A percentile compares a stretch with the other conserved stretches of the same genome.
Conservation (phyloP, 805 yeast genomes). For the Candida boleticola region DNA sequence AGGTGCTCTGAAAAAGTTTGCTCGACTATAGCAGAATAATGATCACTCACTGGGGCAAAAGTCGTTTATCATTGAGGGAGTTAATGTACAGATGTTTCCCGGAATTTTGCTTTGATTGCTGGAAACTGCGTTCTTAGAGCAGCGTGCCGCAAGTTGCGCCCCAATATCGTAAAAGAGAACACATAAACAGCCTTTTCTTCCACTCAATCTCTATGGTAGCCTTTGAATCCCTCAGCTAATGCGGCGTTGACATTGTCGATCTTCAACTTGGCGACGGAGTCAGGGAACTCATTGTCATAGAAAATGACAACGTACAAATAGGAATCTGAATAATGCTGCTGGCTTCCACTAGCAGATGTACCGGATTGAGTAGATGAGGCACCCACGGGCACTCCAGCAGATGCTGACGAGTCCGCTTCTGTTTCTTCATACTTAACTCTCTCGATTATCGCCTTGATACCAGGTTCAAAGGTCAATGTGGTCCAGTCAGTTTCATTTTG, state of each 20-base stretch:
- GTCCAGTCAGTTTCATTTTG: constrained; percentile 10
- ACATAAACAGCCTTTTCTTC: no score
- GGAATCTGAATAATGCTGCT: constrained; percentile 7
- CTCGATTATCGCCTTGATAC: constrained; percentile 3
- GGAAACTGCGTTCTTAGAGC: no score
- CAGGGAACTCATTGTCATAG: constrained; percentile 25
- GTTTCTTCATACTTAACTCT: constrained; percentile 8
- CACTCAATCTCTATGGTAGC: constrained; percentile 16
- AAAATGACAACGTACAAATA: constrained; percentile 31
- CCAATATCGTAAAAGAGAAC: no score
- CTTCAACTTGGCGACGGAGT: constrained; percentile 34
- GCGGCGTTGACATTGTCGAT: constrained; percentile 30
- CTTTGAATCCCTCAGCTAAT: constrained; percentile 32
- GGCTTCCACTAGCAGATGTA: no score
- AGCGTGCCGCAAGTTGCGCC: no score
- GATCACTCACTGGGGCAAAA: no score
- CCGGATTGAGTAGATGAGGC: not conserved
- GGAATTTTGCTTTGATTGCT: no score
- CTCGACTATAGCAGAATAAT: no score
- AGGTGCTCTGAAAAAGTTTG: no score
- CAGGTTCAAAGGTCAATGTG: constrained; percentile 4
- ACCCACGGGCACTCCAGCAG: not conserved
- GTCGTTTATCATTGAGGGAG: no score
- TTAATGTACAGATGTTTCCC: no score
- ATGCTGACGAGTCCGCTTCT: constrained; percentile 2